Conservation (phyloP, 495 filamentous ascomycete species). For the Penicillium taxi region DNA sequence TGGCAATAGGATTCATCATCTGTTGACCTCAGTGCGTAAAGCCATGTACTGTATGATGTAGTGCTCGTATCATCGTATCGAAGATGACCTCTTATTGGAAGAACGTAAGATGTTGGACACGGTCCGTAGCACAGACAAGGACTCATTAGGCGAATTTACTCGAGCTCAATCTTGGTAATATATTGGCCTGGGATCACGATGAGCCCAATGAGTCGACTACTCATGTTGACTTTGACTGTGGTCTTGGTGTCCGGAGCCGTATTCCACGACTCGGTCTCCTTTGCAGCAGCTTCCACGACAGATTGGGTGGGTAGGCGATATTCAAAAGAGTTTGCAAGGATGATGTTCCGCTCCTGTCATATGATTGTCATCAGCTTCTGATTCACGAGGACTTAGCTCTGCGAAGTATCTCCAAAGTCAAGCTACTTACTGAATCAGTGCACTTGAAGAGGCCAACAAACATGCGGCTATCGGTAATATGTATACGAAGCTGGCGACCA, state of each 20-base stretch:
- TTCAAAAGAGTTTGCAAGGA: constrained; percentile 77
- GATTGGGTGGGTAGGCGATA: constrained; percentile 64
- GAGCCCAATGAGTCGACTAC: constrained; percentile 75
- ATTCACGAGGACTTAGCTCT: background rate
- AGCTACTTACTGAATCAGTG: constrained; percentile 67
- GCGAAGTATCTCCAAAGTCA: background rate
- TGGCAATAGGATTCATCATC: too few relatives aligned
- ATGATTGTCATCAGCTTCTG: constrained; percentile 1
- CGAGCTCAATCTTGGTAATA: constrained; percentile 81
- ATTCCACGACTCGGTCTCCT: constrained; percentile 19
- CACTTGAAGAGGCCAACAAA: constrained; percentile 90
- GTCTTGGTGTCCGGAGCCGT: constrained; percentile 17
- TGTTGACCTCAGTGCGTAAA: too few relatives aligned
- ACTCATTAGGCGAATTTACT: too few relatives aligned
- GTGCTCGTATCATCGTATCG: constrained; percentile 4
- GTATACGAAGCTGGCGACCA: constrained; percentile 57
- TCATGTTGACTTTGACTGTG: constrained; percentile 59
- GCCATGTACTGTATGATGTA: background rate
- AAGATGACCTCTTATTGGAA: constrained; percentile 2
- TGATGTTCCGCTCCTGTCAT: constrained; percentile 70
- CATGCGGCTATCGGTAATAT: constrained; percentile 76
- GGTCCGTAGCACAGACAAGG: constrained; percentile 12
- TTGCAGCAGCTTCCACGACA: constrained; percentile 38
- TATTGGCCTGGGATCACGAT: constrained; percentile 84
- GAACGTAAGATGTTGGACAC: constrained; percentile 10